Evolutionary conservation across 208 protist species (phyloP), one percentile per base, ranked within the genome.

Genomic region (Porcisia deanei): DNA sequence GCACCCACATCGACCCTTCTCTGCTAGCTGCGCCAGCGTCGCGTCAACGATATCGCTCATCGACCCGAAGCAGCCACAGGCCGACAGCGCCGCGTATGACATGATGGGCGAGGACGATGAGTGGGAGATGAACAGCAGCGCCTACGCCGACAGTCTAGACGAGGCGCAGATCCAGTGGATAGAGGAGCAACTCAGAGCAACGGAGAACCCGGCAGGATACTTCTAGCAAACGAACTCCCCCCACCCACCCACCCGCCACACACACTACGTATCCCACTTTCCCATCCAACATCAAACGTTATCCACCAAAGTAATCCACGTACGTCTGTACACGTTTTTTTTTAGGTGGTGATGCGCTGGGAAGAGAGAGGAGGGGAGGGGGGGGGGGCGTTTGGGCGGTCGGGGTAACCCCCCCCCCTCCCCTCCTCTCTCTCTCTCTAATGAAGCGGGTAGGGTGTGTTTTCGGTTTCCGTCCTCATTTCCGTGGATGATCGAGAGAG

Each of bases 101-200:
- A 45, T 47, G 55, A 71, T 52, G 9, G 70, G 12, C 55, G 70
- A 60, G 55, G 74, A 75, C 14, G 71, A 81, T 53, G 76, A 88
- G 22, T 94, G 90, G 88, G 86, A 94, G 70, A 84, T 90, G 68
- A 90, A 90, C 76, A 94, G 90, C 81, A 92, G 90, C 59, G 88
- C 90, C 47, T 92, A 94, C 82, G 90, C 88, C 59, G 90, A 94
- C 71, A 94, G 90, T 67, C 78, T 92, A 43, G 90, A 94, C 53
- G 90, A 94, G 55, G 88, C 78, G 57, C 88, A 94, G 76, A 76
- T 88, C 47, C 79, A 87, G 84, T 94, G 90, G 90, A 91, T 94
- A 43, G 90, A 94, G 61, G 86, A 92, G 73, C 90, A 94, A 75
- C 80, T 94, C 30, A 76, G 69, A 18, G 86, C 88, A 2, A 88